Conservation (phyloP, 78 protist genomes). For the Speleostelium caveatum region DNA sequence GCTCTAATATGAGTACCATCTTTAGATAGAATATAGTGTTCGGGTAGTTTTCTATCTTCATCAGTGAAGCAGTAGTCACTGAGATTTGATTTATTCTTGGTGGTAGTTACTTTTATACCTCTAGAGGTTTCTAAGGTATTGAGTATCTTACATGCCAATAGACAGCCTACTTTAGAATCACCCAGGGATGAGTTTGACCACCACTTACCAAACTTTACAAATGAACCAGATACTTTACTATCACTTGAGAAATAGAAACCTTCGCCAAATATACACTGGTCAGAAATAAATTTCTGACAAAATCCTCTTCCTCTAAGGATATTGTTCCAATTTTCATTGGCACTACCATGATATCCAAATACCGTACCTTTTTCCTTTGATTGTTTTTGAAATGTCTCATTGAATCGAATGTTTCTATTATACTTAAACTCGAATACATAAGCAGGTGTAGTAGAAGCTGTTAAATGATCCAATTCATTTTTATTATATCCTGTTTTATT, state of each 20-base stretch:
- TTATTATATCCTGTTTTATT: slow-evolving; percentile 2
- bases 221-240: slow-evolving; percentile 50
- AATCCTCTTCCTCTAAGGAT: slow-evolving; percentile 59
- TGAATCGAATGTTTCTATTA: neutral
- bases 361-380: slow-evolving; percentile 12
- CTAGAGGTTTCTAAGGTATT: slow-evolving; percentile 37
- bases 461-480: slow-evolving; percentile 12
- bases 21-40: slow-evolving; percentile 32
- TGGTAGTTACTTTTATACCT: slow-evolving; percentile 20
- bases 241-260: slow-evolving; percentile 58
- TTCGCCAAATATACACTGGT: slow-evolving; percentile 40
- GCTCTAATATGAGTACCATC: slow-evolving; percentile 27
- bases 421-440: slow-evolving; percentile 7
- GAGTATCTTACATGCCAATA: slow-evolving; percentile 41
- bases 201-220: slow-evolving; percentile 56
- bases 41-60: slow-evolving; percentile 43
- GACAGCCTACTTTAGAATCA: slow-evolving; percentile 16
- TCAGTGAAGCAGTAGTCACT: slow-evolving; percentile 16
- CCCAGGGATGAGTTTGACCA: slow-evolving; percentile 34
- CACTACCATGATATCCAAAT: slow-evolving; percentile 63
- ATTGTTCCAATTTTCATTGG: slow-evolving; percentile 62
- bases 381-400: slow-evolving; percentile 4
- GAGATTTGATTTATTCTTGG: neutral
- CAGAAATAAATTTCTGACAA: slow-evolving; percentile 34
- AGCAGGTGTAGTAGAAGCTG: neutral